Conservation (phyloP, 2,329 filamentous ascomycete genomes). For the Alternaria tenuissima region DNA sequence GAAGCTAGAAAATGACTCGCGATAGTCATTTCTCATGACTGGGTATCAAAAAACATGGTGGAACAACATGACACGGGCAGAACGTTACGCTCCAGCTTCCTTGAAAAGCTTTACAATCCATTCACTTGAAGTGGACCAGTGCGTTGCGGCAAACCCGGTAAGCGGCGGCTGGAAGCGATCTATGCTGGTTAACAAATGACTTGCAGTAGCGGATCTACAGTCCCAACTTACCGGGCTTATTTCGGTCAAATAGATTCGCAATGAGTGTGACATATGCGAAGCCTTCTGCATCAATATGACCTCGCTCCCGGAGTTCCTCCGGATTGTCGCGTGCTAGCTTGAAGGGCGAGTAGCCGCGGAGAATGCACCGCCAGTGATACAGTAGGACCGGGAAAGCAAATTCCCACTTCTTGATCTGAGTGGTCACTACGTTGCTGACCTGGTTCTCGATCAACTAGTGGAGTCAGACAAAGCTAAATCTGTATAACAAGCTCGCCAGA, state of each 20-base stretch:
- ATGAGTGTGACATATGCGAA: conserved; percentile 44
- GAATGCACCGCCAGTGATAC: conserved; percentile 43
- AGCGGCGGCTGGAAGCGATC: conserved; percentile 42
- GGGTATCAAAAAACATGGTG: conserved; percentile 18
- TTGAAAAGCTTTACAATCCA: conserved; percentile 47
- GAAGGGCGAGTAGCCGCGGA: conserved; percentile 46
- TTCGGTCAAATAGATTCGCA: conserved; percentile 35
- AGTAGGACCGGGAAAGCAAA: conserved; percentile 42
- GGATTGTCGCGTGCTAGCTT: conserved; percentile 47
- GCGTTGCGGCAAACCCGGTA: conserved; percentile 33
- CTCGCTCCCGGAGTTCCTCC: conserved; percentile 40
- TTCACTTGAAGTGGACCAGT: conserved; percentile 39
- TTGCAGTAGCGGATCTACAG: conserved; percentile 10
- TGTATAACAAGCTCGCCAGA: conserved; percentile 7
- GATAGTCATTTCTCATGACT: conserved; percentile 9
- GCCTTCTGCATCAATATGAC: conserved; percentile 40
- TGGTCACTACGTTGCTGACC: conserved; percentile 44
- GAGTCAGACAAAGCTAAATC: conserved; percentile 22
- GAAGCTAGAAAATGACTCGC: conserved; percentile 7
- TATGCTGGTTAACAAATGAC: conserved; percentile 16
- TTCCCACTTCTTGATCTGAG: conserved; percentile 49
- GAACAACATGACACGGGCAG: conserved; percentile 7
- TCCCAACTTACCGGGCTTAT: conserved; percentile 33
- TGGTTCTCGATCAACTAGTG: conserved; percentile 40
- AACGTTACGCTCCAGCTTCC: conserved; percentile 38